phyloP scores from a whole-genome alignment of 2,329 filamentous ascomycete genomes.

The Penicillium decumbens region DNA sequence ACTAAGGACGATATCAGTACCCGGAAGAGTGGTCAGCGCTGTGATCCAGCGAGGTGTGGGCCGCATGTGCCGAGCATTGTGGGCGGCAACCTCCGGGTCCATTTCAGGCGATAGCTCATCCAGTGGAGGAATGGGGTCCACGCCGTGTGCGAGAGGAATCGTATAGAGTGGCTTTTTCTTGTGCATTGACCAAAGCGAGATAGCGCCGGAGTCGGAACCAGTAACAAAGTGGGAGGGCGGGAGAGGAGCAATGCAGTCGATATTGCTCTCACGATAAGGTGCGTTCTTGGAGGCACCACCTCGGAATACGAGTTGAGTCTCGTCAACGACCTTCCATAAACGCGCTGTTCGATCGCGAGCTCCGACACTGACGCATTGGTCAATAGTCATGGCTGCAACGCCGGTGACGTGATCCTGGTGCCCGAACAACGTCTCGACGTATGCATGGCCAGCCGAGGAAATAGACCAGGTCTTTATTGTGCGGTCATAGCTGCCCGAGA shows the following conservation, averaged over 20 bases:
- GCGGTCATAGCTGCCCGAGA: constrained; percentile 82
- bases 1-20: constrained; percentile 81
- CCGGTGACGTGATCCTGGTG: constrained; percentile 89
- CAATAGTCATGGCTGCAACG: constrained; percentile 74
- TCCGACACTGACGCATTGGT: constrained; percentile 86
- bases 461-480: constrained; percentile 95
- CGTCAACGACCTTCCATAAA: constrained; percentile 93
- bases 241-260: constrained; percentile 89
- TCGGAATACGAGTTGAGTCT: constrained; percentile 91
- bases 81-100: constrained; percentile 50
- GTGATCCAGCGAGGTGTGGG: constrained; percentile 81
- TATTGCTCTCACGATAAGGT: constrained; percentile 68
- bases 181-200: constrained; percentile 81
- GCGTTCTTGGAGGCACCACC: constrained; percentile 58
- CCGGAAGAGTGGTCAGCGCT: constrained; percentile 77
- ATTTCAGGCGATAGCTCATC: constrained; percentile 71
- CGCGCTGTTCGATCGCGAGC: constrained; percentile 85
- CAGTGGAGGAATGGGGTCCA: constrained; percentile 66
- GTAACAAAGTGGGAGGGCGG: constrained; percentile 88
- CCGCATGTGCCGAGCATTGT: constrained; percentile 46
- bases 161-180: constrained; percentile 93
- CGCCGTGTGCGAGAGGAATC: constrained; percentile 74
- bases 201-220: constrained; percentile 81
- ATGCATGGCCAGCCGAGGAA: constrained; percentile 71
- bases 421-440: constrained; percentile 91